Percentiles rank a stretch among this genome's conserved stretches.
Evolutionary conservation across 1,284 basidiomycete species (phyloP).

Genomic region (Prillingera fragicola): DNA sequence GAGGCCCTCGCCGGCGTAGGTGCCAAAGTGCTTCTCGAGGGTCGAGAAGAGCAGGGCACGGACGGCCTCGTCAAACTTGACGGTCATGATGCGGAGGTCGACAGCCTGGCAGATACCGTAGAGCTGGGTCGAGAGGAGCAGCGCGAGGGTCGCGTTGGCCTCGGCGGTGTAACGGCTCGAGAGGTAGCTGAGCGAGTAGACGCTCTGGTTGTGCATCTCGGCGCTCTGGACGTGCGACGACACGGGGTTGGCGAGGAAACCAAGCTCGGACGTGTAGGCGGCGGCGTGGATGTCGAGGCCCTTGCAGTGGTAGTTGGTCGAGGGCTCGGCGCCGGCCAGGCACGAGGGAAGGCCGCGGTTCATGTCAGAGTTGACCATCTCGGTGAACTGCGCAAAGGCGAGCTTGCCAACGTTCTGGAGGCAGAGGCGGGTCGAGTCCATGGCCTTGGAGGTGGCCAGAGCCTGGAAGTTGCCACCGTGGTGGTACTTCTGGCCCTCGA

Average conservation of each 20-base stretch:
- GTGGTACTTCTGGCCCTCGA: slow-evolving; percentile 16
- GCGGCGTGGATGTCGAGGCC: slow-evolving; percentile 20
- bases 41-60: slow-evolving; percentile 8
- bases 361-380: slow-evolving; percentile 22
- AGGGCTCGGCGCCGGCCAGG: slow-evolving; percentile 16
- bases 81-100: slow-evolving; percentile 16
- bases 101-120: slow-evolving; percentile 17
- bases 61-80: slow-evolving; percentile 13
- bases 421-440: slow-evolving; percentile 15
- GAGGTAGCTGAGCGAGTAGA: slow-evolving; percentile 18
- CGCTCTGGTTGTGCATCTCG: slow-evolving; percentile 22
- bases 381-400: slow-evolving; percentile 18
- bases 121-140: slow-evolving; percentile 18
- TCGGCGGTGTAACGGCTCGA: slow-evolving; percentile 17
- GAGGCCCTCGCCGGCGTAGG: slow-evolving; percentile 4
- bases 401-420: slow-evolving; percentile 21
- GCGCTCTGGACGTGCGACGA: slow-evolving; percentile 16
- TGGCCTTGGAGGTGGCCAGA: slow-evolving; percentile 16
- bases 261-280: slow-evolving; percentile 21
- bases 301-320: slow-evolving; percentile 24
- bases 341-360: slow-evolving; percentile 19
- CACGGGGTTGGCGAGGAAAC: slow-evolving; percentile 20
- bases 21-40: slow-evolving; percentile 11
- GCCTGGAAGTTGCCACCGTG: slow-evolving; percentile 24
- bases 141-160: slow-evolving; percentile 15